A percentile compares a stretch with the other conserved stretches of the same genome.
phyloP scores from a whole-genome alignment of 78 protist species.

The Tieghemostelium lacteum region DNA sequence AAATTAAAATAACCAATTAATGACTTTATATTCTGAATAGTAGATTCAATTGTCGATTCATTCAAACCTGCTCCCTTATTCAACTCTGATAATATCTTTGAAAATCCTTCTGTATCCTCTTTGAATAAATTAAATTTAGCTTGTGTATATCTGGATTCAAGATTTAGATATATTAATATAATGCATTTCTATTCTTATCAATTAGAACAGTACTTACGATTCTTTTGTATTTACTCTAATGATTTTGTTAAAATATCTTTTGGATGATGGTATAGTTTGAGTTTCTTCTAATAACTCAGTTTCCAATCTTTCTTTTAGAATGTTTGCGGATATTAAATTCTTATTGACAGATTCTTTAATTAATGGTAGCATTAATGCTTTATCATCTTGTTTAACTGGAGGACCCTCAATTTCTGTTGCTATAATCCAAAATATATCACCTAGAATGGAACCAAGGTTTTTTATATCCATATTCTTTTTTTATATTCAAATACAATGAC shows the following conservation, averaged over 20 bases:
- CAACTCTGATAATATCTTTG: slow-evolving; percentile 80
- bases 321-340: background rate
- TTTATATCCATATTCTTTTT: background rate
- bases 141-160: slow-evolving; percentile 58
- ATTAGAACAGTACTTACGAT: background rate
- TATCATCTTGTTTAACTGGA: background rate
- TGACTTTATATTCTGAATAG: slow-evolving; percentile 45
- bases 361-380: background rate
- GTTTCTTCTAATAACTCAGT: slow-evolving; percentile 2
- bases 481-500: background rate
- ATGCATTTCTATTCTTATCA: background rate
- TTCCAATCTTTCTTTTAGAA: slow-evolving; percentile 58
- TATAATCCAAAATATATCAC: slow-evolving; percentile 39
- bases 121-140: slow-evolving; percentile 84
- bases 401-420: slow-evolving; percentile 28
- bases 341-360: slow-evolving; percentile 19
- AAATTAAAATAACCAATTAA: slow-evolving; percentile 86
- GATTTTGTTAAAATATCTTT: slow-evolving; percentile 3
- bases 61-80: slow-evolving; percentile 50
- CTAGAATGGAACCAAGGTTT: background rate
- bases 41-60: slow-evolving; percentile 16
- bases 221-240: slow-evolving; percentile 45
- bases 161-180: background rate
- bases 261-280: background rate
- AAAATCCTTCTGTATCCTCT: slow-evolving; percentile 90